Evolutionary conservation across 345 rosid species (phyloP).

Genomic region (Noccaea caerulescens): DNA sequence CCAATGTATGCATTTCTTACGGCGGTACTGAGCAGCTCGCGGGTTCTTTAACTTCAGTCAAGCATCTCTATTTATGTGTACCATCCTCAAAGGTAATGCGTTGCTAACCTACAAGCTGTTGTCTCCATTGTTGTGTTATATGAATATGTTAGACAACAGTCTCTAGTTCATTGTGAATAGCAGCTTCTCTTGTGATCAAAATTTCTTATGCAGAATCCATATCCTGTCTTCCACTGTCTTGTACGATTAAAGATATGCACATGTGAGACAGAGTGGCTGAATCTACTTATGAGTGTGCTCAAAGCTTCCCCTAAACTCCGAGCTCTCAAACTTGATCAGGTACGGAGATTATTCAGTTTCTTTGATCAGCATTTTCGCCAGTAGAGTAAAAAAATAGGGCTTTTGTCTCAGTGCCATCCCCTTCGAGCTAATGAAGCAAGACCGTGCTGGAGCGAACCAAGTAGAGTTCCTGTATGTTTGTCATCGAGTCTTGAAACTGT

Average conservation of each 20-base stretch:
- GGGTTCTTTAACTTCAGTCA: neutral
- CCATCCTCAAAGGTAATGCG: neutral
- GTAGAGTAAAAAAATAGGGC: neutral
- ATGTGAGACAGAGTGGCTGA: conserved; percentile 19
- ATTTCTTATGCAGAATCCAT: neutral
- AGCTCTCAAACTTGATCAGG: neutral
- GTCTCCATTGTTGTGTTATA: neutral
- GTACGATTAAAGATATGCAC: neutral
- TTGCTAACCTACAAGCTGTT: neutral
- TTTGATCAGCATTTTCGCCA: neutral
- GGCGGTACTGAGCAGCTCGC: neutral
- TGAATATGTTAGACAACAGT: no score
- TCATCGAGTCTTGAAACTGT: conserved; percentile 27
- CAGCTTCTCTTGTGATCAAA: no score
- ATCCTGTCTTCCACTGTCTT: conserved; percentile 14
- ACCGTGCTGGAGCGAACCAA: conserved; percentile 21
- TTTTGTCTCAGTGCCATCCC: no score
- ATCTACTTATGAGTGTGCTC: neutral
- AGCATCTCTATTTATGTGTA: neutral
- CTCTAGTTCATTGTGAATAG: no score
- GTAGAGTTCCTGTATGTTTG: neutral
- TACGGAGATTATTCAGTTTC: neutral
- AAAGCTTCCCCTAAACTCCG: conserved; percentile 3
- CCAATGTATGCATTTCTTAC: neutral
- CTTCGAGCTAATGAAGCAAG: no score